Evolutionary conservation across 192 early-diverging fungal genomes (phyloP), one percentile per base, ranked within the genome.

Genomic region (Coemansia sp.): DNA sequence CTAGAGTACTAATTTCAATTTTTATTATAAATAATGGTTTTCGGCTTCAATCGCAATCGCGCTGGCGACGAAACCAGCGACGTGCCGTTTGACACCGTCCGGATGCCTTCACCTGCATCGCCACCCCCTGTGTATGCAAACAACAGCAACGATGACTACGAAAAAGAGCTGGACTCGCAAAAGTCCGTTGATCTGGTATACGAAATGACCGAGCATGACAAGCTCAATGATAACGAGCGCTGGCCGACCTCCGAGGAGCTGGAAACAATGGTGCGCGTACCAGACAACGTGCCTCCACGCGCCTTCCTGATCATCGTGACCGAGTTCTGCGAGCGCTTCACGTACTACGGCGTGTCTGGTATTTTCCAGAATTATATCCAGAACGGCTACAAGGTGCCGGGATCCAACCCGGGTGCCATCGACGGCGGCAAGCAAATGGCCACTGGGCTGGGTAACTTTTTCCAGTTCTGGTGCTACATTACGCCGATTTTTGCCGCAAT

Each of bases 301-400:
- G 83, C 84, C 0, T 73, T 78, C 57, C 83, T 86, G 57, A 74
- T 86, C 18, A 57, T 84, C 22, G 41, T 82, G 46, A 84, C 72
- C 19, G 83, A 84, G 70, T 82, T 86, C 30, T 81, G 82, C 57
- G 80, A 86, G 61, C 81, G 84, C 33, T 82, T 85, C 55, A 73
- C 84, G 10, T 85, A 78, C 69, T 86, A 86, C 59, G 84, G 84
- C 15, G 75, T 83, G 25, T 76, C 81, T 2, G 74, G 67, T 0
- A 80, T 74, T 15, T 86, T 86, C 61, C 83, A 86, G 48, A 86
- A 86, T 37, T 86, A 86, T 50, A 81, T 84, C 42, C 77, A 82
- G 47, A 71, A 73, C 49, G 67, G 64, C 2, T 79, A 83, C 59
- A 62, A 67, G 39, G 60, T 30, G 27, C 27, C 71, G 24, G 63